phyloP scores from a whole-genome alignment of 2,329 filamentous ascomycete species.

The Colletotrichum scovillei region DNA sequence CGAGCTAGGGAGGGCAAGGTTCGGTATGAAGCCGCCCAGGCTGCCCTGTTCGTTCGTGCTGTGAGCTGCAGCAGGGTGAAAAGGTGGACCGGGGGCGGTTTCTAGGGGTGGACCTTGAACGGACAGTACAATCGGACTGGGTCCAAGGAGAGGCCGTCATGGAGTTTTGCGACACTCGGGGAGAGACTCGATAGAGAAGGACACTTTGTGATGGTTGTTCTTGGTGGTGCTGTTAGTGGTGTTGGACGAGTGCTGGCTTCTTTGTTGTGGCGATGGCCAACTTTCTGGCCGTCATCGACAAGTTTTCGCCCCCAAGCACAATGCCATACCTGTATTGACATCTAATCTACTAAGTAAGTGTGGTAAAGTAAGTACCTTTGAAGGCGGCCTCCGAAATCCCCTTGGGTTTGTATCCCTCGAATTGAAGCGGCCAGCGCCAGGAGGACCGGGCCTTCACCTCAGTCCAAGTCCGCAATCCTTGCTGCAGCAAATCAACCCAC shows the following conservation, averaged over 20 bases:
- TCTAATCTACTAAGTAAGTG: too few relatives aligned
- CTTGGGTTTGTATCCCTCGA: background rate
- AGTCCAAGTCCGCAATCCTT: constrained; percentile 17
- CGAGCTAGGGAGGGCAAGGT: background rate
- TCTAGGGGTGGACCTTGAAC: constrained; percentile 26
- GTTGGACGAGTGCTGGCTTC: background rate
- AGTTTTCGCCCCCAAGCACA: background rate
- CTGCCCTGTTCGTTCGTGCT: background rate
- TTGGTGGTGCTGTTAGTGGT: background rate
- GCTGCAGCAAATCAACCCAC: constrained; percentile 7
- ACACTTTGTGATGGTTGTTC: background rate
- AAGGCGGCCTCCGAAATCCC: background rate
- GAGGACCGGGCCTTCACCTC: constrained; percentile 21
- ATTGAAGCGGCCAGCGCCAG: constrained; percentile 11
- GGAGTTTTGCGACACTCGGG: background rate
- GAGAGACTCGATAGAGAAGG: background rate
- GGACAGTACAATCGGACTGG: constrained; percentile 23
- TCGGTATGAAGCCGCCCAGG: background rate
- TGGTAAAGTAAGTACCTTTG: too few relatives aligned
- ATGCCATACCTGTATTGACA: background rate
- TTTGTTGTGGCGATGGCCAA: background rate
- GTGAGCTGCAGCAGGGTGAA: constrained; percentile 3
- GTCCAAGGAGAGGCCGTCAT: constrained; percentile 4
- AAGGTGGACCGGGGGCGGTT: constrained; percentile 6
- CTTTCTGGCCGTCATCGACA: background rate